Evolutionary conservation across 768 basidiomycete species (phyloP).

Genomic region (Kwoniella newhampshirensis): DNA sequence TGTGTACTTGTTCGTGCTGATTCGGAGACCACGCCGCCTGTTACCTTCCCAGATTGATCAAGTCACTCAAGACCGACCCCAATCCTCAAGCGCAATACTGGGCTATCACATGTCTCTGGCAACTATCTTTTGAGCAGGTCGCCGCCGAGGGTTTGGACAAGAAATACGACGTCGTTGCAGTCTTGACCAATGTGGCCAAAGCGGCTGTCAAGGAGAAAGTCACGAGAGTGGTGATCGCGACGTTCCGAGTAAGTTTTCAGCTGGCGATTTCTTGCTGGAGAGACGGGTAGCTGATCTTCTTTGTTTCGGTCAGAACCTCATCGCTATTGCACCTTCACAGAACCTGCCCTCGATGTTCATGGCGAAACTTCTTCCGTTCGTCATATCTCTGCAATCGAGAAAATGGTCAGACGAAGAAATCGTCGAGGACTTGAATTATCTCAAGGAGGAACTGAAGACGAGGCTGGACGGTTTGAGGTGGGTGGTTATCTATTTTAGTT

Average conservation of each 20-base stretch:
- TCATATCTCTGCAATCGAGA: slow-evolving; percentile 73
- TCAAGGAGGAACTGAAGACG: slow-evolving; percentile 78
- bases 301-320: slow-evolving; percentile 66
- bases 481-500: slow-evolving; percentile 42
- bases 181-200: slow-evolving; percentile 79
- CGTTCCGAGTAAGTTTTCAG: slow-evolving; percentile 68
- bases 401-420: slow-evolving; percentile 97
- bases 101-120: slow-evolving; percentile 88
- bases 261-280: not conserved
- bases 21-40: too few relatives aligned
- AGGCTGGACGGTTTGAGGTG: slow-evolving; percentile 89
- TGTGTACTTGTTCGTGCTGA: too few relatives aligned
- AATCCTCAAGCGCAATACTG: slow-evolving; percentile 95
- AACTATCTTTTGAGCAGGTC: slow-evolving; percentile 83
- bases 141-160: slow-evolving; percentile 83
- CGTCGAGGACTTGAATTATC: slow-evolving; percentile 82
- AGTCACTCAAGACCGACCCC: slow-evolving; percentile 75
- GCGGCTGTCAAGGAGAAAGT: slow-evolving; percentile 95
- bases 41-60: slow-evolving; percentile 80
- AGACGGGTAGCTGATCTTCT: not conserved
- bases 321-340: slow-evolving; percentile 79
- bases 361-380: slow-evolving; percentile 78
- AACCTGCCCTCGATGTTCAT: slow-evolving; percentile 93
- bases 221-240: slow-evolving; percentile 85
- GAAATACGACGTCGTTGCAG: slow-evolving; percentile 83